Evolutionary conservation across 805 yeast species (phyloP), one percentile per base, ranked within the genome.

Genomic region (Yamadazyma akitaensis): DNA sequence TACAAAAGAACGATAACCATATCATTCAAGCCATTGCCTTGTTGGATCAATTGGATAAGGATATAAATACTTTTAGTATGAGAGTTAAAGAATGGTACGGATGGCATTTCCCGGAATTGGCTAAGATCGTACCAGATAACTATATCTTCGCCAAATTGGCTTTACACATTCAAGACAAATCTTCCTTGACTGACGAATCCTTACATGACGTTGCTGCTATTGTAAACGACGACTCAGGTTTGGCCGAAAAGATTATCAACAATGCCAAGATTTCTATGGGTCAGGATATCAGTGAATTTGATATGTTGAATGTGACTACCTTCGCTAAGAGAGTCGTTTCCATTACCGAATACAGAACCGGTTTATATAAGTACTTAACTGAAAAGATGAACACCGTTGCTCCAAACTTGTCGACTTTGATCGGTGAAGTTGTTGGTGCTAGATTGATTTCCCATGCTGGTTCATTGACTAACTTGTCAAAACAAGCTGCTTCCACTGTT

Each of bases 391-490:
- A 88, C 77, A 82, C 89, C 49, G 97, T 94, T 65, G 99, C 99
- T 53, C 99, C 99, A 58, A 94, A 94, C 72, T 79, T 94, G 66
- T 83, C 96, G 42, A 96, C 92, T 68, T 82, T 94, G 68, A 92
- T 94, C 64, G 99, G 99, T 68, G 99, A 94, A 77, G 94, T 92
- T 67, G 96, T 94, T 57, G 99, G 99, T 74, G 99, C 99, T 41
- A 82, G 99, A 72, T 81, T 94, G 62, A 94, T 94, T 56, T 92
- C 99, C 49, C 98, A 94, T 62, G 97, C 99, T 53, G 99, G 99
- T 72, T 90, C 97, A 58, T 80, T 94, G 68, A 91, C 97, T 54
- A 92, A 87, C 74, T 76, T 94, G 67, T 90, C 98, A 49, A 94
- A 94, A 68, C 96, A 91, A 75, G 98, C 99, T 62, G 99, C 99